These are phyloP conservation scores for Peronospora farinosa DNA, from an alignment of 352 stramenopile genomes.

Conservation along the genomic window DNA sequence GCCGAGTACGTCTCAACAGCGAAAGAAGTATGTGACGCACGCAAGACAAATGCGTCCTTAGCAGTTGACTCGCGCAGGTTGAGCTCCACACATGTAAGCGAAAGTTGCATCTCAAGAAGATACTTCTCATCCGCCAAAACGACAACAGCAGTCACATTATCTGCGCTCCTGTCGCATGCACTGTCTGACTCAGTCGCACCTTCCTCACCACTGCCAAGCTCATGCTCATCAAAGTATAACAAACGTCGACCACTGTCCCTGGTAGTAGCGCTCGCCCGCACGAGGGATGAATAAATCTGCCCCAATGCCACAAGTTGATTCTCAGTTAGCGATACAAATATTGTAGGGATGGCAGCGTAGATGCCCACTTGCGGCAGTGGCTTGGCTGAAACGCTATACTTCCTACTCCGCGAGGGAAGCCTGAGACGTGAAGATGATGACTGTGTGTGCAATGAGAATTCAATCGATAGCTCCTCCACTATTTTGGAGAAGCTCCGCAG, in stretches of 20 bases:
- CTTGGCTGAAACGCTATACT: conserved; percentile 6
- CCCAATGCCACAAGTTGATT: conserved; percentile 45
- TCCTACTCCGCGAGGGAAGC: conserved; percentile 12
- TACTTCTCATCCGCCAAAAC: conserved; percentile 32
- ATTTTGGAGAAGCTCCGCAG: conserved; percentile 37
- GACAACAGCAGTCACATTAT: neutral
- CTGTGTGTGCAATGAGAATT: conserved; percentile 47
- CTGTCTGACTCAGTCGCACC: conserved; percentile 13
- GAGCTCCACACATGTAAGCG: conserved; percentile 44
- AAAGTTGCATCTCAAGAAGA: conserved; percentile 43
- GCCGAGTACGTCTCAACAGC: conserved; percentile 38
- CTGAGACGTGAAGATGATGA: conserved; percentile 22
- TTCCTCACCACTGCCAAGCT: conserved; percentile 15
- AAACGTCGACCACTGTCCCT: conserved; percentile 12
- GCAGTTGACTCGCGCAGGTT: conserved; percentile 42
- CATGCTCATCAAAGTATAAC: conserved; percentile 22
- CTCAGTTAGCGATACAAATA: conserved; percentile 45
- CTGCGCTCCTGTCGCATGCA: conserved; percentile 8
- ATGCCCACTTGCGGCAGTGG: conserved; percentile 27
- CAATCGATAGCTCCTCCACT: conserved; percentile 54
- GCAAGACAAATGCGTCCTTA: conserved; percentile 50
- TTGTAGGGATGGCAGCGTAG: conserved; percentile 34
- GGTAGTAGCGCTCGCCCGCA: conserved; percentile 20
- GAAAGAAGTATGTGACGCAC: conserved; percentile 43
- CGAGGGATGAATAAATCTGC: conserved; percentile 49